Conservation (phyloP, 192 early-diverging fungal species). For the Helicostylum pulchrum region DNA sequence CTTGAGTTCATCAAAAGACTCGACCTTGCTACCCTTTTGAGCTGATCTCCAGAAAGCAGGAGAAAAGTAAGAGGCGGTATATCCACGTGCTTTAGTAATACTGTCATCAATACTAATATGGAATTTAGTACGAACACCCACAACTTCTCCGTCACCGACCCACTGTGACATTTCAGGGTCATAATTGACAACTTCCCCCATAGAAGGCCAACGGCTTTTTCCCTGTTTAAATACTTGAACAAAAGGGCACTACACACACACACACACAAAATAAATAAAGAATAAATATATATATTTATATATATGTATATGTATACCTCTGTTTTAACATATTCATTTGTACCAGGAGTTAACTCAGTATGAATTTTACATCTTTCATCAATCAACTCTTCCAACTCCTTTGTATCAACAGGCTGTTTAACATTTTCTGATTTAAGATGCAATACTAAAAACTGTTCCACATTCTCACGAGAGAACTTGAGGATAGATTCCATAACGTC, state of each 20-base stretch:
- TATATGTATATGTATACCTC: conserved; percentile 4
- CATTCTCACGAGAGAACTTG: conserved; percentile 5
- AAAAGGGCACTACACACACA: conserved; percentile 24
- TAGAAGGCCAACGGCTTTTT: conserved; percentile 12
- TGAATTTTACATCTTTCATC: conserved; percentile 24
- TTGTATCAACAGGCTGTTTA: background rate
- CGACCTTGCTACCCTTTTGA: no score
- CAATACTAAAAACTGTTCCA: conserved; percentile 17
- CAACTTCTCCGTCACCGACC: conserved; percentile 33
- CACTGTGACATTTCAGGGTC: conserved; percentile 32
- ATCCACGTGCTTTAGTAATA: background rate
- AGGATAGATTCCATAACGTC: conserved; percentile 15
- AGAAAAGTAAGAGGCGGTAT: conserved; percentile 2
- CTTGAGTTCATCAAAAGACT: background rate
- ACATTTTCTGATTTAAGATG: conserved; percentile 1
- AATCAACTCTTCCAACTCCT: conserved; percentile 15
- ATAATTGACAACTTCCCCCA: conserved; percentile 32
- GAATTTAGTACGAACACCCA: conserved; percentile 27
- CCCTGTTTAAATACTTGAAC: conserved; percentile 15
- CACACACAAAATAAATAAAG: background rate
- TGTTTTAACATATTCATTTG: conserved; percentile 9
- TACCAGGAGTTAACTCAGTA: conserved; percentile 18
- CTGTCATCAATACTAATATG: conserved; percentile 13
- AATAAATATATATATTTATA: background rate
- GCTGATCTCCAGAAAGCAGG: conserved; percentile 15